Evolutionary conservation across 2,329 filamentous ascomycete genomes (phyloP).

Genomic region (Aureobasidium subglaciale): DNA sequence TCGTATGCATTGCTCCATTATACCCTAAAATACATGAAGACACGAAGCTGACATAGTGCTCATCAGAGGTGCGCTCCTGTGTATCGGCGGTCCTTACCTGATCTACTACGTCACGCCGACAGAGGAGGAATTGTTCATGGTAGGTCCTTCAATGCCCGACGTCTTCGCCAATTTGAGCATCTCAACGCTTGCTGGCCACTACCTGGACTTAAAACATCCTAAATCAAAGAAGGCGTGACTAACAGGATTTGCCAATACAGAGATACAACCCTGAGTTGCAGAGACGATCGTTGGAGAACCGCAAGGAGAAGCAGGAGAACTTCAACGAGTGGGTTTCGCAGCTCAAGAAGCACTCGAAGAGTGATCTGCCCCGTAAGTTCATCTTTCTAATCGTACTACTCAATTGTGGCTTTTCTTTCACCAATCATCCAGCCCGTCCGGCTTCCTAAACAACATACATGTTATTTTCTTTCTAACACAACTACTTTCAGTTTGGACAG

Average conservation of each 20-base stretch:
- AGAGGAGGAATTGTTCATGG: constrained; percentile 82
- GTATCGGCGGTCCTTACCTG: constrained; percentile 77
- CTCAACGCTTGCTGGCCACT: too few species aligned
- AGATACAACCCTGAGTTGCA: constrained; percentile 94
- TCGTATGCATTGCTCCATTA: constrained; percentile 47
- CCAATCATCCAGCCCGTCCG: neutral
- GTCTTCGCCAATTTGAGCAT: neutral
- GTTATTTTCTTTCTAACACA: neutral
- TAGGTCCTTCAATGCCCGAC: constrained; percentile 29
- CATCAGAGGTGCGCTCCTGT: constrained; percentile 60
- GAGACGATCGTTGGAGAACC: constrained; percentile 73
- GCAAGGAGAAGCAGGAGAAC: constrained; percentile 69
- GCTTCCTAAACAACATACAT: too few species aligned
- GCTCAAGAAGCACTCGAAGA: constrained; percentile 84
- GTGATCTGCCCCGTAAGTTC: constrained; percentile 76
- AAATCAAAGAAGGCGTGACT: too few species aligned
- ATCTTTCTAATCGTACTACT: neutral
- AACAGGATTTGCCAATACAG: constrained; percentile 30
- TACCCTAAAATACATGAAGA: too few species aligned
- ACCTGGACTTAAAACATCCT: too few species aligned
- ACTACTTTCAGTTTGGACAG: constrained; percentile 28
- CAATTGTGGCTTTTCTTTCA: neutral
- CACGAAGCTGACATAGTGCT: neutral
- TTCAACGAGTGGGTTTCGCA: constrained; percentile 81
- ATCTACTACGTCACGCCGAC: constrained; percentile 74